Conservation (phyloP, 495 filamentous ascomycete genomes). For the Lasiosphaeriaceae sp. region DNA sequence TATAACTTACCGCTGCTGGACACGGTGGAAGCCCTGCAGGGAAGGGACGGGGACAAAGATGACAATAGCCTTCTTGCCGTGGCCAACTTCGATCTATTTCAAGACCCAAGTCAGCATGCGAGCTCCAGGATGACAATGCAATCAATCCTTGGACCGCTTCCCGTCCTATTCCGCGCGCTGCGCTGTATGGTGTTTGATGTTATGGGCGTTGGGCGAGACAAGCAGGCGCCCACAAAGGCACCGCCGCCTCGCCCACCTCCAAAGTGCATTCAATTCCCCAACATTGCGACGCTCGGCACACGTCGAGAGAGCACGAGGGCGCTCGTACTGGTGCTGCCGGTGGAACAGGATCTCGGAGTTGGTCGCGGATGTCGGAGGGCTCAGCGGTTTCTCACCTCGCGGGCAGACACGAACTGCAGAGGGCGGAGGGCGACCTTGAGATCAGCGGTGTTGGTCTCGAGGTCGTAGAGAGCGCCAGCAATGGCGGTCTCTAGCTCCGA, state of each 20-base stretch:
- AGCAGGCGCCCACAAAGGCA: conserved; percentile 10
- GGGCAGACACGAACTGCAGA: conserved; percentile 94
- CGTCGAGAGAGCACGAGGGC: conserved; percentile 13
- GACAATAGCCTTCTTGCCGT: conserved; percentile 99
- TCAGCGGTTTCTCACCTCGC: conserved; percentile 78
- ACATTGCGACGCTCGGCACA: conserved; percentile 22
- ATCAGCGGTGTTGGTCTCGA: conserved; percentile 96
- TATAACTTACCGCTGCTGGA: conserved; percentile 96
- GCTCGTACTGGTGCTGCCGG: conserved; percentile 14
- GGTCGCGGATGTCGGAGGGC: conserved; percentile 12
- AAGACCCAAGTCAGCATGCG: conserved; percentile 65
- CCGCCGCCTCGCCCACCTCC: conserved; percentile 21
- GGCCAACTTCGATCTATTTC: conserved; percentile 94
- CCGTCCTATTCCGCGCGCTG: conserved; percentile 59
- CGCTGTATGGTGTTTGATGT: conserved; percentile 24
- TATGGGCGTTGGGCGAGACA: conserved; percentile 18
- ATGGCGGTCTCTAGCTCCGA: conserved; percentile 94
- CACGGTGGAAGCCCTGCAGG: conserved; percentile 91
- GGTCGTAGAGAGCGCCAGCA: conserved; percentile 90
- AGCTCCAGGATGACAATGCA: conserved; percentile 51
- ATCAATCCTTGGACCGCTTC: conserved; percentile 63
- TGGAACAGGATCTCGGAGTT: conserved; percentile 38
- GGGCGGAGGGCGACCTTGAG: conserved; percentile 89
- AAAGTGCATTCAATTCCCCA: conserved; percentile 33
- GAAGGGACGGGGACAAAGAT: conserved; percentile 99